Base-by-base conservation (phyloP, 805 yeast species). In the Kazachstania taianensis region DNA sequence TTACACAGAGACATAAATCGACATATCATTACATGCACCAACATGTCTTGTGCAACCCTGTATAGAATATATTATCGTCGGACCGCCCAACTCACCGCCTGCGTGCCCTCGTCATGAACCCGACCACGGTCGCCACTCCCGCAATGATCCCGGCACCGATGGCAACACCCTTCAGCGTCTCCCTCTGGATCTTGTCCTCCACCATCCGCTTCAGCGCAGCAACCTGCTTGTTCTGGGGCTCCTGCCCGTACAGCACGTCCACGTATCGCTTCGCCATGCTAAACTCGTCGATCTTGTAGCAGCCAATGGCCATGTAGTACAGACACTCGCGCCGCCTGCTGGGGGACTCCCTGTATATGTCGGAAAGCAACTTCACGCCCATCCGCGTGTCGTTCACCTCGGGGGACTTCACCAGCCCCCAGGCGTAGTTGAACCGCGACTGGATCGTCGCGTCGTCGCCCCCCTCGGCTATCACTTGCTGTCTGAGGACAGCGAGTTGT, bases 351-450 rank as follows among this genome's bases (percentile, higher is more conserved):
- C 79, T 74, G 61, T 80, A 89, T 20, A 64, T 63, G 30, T 73
- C 75, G 0, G 84, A 72, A 40, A 92, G 65, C 20, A 89, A 66
- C 37, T 73, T 77, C 13, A 92, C 75, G 0, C 97, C 99, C 34
- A 79, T 67, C 47, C 80, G 69, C 52, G 83, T 94, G 42, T 82
- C 80, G 27, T 66, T 69, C 16, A 67, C 65, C 33, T 69, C 66
- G 34, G 59, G 53, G 2, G 94, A 77, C 56, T 85, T 87, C 43
- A 94, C 73, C 34, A 92, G 65, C 3, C 94, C 98, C 98, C 99
- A 92, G 0, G 96, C 94, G 49, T 82, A 83, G 59, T 94, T 92
- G 69, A 92, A 92, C 39, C 77, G 73, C 2, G 96, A 79, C 57
- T 86, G 96, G 0, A 82, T 70, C 0, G 87, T 69, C 0, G 84